Evolutionary conservation across 768 basidiomycete genomes (phyloP), one percentile per base, ranked within the genome.

Genomic region (Amylocystis lapponica): DNA sequence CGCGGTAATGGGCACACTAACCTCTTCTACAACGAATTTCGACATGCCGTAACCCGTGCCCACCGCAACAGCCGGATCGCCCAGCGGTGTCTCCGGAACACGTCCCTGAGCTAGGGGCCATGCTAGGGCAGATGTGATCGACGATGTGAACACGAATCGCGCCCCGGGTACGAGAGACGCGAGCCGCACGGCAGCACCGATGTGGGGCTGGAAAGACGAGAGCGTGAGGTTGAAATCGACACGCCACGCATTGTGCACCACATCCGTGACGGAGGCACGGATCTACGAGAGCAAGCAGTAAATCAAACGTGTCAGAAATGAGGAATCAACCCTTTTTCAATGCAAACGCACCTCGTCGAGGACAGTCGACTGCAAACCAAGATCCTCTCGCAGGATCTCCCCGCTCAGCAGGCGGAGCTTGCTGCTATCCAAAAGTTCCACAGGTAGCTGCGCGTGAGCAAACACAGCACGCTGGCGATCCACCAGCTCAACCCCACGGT

Each of bases 141-240:
- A 49, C 36, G 46, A 46, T 25, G 49, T 35, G 30, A 49, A 52
- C 0, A 39, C 36, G 44, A 74, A 56, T 13, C 61, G 61, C 1
- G 50, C 42, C 0, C 36, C 40, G 0, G 37, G 39, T 14, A 36
- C 25, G 4, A 48, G 27, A 13, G 9, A 16, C 26, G 25, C 8
- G 11, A 40, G 29, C 22, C 19, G 9, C 11, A 29, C 19, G 8
- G 26, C 29, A 27, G 39, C 65, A 1, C 54, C 57, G 31, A 74
- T 43, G 32, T 64, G 58, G 0, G 63, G 49, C 41, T 71, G 66
- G 43, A 64, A 71, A 2, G 69, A 69, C 0, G 46, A 26, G 3
- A 72, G 50, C 0, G 64, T 54, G 5, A 66, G 46, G 27, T 72
- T 71, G 49, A 72, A 72, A 36, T 74, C 62, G 4, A 74, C 53